Conservation (phyloP, 2,329 filamentous ascomycete species). For the Trichophyton simii region DNA sequence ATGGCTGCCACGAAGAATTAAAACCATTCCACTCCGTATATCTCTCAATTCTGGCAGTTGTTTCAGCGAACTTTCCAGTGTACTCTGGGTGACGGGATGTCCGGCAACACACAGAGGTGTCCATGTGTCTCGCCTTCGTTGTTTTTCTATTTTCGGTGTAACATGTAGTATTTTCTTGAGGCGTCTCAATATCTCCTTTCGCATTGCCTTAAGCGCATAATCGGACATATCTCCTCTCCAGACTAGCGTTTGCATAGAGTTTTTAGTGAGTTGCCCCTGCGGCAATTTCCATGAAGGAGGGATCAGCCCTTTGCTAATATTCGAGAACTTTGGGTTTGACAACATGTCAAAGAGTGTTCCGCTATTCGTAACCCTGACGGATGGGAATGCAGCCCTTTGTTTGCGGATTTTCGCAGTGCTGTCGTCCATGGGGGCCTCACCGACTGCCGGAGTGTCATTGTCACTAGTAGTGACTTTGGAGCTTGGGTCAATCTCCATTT, state of each 20-base stretch:
- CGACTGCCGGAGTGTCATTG: neutral
- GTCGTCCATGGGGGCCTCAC: neutral
- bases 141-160: neutral
- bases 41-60: neutral
- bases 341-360: conserved; percentile 1
- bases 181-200: conserved; percentile 24
- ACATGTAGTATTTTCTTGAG: conserved; percentile 20
- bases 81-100: neutral
- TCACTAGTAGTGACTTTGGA: neutral
- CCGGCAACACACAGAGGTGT: neutral
- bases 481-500: neutral
- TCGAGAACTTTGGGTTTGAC: neutral
- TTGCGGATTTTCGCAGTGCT: neutral
- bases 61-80: neutral
- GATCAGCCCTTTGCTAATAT: conserved; percentile 16
- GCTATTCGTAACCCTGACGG: conserved; percentile 6
- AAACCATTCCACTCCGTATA: neutral
- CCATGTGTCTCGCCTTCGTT: neutral
- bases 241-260: conserved; percentile 23
- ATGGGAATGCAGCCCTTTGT: neutral
- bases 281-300: conserved; percentile 28
- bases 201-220: conserved; percentile 29
- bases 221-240: conserved; percentile 39
- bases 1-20: neutral
- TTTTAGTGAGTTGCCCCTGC: conserved; percentile 17